phyloP scores from a whole-genome alignment of 371 early-diverging fungal genomes.

The Mortierella sp. region DNA sequence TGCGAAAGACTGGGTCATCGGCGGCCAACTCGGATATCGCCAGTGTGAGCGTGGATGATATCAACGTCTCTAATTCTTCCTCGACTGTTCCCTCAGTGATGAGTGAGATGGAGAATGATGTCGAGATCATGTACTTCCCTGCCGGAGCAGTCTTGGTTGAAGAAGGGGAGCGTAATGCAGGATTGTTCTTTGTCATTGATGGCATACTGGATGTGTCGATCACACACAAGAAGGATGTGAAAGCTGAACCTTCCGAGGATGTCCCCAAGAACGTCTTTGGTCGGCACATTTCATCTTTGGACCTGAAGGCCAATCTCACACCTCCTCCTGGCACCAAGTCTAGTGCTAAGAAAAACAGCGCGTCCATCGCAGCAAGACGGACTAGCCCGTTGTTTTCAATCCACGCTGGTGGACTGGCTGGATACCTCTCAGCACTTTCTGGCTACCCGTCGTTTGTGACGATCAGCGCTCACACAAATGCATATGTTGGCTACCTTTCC shows the following conservation, averaged over 20 bases:
- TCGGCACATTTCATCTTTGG: slow-evolving; percentile 37
- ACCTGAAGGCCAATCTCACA: slow-evolving; percentile 25
- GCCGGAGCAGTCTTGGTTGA: slow-evolving; percentile 79
- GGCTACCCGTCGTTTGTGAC: slow-evolving; percentile 91
- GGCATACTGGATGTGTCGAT: slow-evolving; percentile 88
- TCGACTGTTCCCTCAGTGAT: slow-evolving; percentile 56
- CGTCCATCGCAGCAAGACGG: slow-evolving; percentile 8
- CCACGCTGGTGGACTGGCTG: slow-evolving; percentile 89
- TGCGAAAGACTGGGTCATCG: slow-evolving; percentile 34
- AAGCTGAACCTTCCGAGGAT: slow-evolving; percentile 24
- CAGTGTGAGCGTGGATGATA: slow-evolving; percentile 41
- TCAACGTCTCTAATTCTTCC: slow-evolving; percentile 59
- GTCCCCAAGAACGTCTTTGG: slow-evolving; percentile 39
- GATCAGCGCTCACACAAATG: slow-evolving; percentile 83
- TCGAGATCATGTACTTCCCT: slow-evolving; percentile 77
- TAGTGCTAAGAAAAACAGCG: not conserved
- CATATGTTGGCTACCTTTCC: slow-evolving; percentile 88
- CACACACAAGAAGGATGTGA: slow-evolving; percentile 49
- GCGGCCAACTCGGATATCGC: slow-evolving; percentile 29
- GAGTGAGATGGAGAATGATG: slow-evolving; percentile 65
- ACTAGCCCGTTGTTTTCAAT: slow-evolving; percentile 75
- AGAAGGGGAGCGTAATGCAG: slow-evolving; percentile 88
- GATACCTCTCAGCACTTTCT: slow-evolving; percentile 91
- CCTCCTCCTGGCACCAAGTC: not conserved
- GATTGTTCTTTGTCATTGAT: slow-evolving; percentile 92